Base-by-base conservation (phyloP, 441 rosid species). In the Geranium incanum region DNA sequence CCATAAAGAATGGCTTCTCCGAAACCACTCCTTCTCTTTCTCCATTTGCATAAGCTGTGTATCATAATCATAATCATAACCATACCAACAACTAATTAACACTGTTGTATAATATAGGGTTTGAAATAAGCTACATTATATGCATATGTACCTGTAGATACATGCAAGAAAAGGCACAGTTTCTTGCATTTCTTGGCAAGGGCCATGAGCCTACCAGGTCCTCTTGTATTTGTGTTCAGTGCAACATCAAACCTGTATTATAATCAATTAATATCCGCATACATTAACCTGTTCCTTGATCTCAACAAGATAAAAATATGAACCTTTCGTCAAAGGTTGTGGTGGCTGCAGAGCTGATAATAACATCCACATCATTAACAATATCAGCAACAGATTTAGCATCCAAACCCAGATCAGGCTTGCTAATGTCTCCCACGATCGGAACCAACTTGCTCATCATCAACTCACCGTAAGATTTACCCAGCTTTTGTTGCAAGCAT, bases 31-130 rank as follows among this genome's bases (percentile, higher is more conserved):
- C 87, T 13, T 74, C 45, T 50, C 69, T 75, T 69, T 67, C 69
- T 6, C 84, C 85, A 45, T 77, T 83, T 21, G 76, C 83, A 6
- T 74, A 86, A 52, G 83, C 87, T 84, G 71, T 41, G 33, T 28
- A 2, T 28, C 33, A 28, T 28, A 28, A 28, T 28, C 33, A 28
- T 28, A 28, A 28, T 28, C 33, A 28, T 28, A 28, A 28, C 33
- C 33, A 28, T 28, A 28, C 2, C 33, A 28, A 28, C 33, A 28
- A 28, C 33, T 28, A 28, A 28, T 28, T 28, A 28, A 28, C 33
- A 28, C 33, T 28, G 33, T 28, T 28, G 33, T 28, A 28, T 2
- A 28, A 28, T 28, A 1, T 3, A 43, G n/a, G 1, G 4, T n/a
- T 57, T 57, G 9, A 57, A 28, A 28, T 28, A 28, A 28, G 33